Percentiles rank a stretch among this genome's conserved stretches.
Evolutionary conservation across 225 moss, liverwort and hornwort species (phyloP).

Genomic region (Physcomitrium patens): DNA sequence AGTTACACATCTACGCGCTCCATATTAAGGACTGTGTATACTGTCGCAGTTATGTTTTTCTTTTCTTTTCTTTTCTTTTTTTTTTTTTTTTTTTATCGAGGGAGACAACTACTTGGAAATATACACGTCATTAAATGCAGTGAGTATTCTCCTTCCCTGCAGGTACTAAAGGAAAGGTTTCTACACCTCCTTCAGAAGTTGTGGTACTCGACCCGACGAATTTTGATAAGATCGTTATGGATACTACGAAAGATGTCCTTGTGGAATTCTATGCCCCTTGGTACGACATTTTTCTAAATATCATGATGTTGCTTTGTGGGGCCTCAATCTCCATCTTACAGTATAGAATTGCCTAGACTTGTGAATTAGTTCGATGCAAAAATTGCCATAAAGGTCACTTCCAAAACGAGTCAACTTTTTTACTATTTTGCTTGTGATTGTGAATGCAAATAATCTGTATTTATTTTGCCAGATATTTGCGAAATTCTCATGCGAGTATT

Average conservation of each 20-base stretch:
- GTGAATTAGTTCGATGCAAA: background rate
- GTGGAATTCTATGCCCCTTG: conserved; percentile 99
- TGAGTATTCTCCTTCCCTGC: conserved; percentile 23
- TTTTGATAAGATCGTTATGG: conserved; percentile 86
- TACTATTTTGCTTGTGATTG: background rate
- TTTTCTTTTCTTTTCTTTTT: too few species aligned
- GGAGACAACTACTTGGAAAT: too few species aligned
- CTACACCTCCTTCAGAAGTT: conserved; percentile 69
- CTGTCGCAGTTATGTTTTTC: background rate
- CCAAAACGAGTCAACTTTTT: background rate
- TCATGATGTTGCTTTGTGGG: background rate
- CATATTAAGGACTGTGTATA: background rate
- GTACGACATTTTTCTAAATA: conserved; percentile 41
- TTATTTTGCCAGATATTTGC: too few species aligned
- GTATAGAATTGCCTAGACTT: background rate
- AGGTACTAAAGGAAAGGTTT: conserved; percentile 83
- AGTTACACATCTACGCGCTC: background rate
- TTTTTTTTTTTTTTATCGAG: too few species aligned
- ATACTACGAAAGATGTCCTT: conserved; percentile 81
- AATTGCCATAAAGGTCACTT: too few species aligned
- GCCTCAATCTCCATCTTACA: background rate
- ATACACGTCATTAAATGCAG: background rate
- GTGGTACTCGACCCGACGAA: conserved; percentile 83
- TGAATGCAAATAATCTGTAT: too few species aligned
- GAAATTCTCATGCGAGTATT: background rate